A percentile compares a stretch with the other conserved stretches of the same genome.
Evolutionary conservation across 2,329 filamentous ascomycete genomes (phyloP).

Genomic region (Botrytis porri): DNA sequence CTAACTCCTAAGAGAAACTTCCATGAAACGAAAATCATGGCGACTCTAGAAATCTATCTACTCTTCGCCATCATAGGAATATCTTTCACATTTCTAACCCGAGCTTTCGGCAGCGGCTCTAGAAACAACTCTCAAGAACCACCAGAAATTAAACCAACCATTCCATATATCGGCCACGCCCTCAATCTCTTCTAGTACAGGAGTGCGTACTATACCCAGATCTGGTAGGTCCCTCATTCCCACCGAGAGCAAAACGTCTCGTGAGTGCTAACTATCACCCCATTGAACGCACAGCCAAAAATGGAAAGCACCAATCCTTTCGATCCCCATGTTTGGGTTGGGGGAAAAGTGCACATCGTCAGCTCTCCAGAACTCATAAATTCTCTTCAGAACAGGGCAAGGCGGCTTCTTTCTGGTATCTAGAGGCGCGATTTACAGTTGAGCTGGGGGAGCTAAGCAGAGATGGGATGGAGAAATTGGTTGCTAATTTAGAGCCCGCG

Average conservation of each 20-base stretch:
- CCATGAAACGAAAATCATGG: background rate
- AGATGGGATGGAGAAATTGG: background rate
- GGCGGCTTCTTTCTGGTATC: background rate
- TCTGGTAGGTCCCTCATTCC: background rate
- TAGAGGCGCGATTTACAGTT: background rate
- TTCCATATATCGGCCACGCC: slow-evolving; percentile 14
- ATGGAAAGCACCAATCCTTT: slow-evolving; percentile 7
- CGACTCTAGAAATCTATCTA: background rate
- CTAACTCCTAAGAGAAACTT: background rate
- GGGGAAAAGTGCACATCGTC: background rate
- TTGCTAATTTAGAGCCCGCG: background rate
- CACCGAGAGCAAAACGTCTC: background rate
- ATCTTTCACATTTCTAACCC: background rate
- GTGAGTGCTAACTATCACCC: background rate
- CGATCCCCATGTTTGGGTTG: slow-evolving; percentile 12
- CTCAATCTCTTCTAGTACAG: slow-evolving; percentile 6
- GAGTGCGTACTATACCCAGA: slow-evolving; percentile 2
- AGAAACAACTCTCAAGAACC: background rate
- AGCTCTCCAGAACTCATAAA: background rate
- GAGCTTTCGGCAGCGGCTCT: background rate
- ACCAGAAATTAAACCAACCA: background rate
- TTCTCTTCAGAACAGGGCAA: slow-evolving; percentile 7
- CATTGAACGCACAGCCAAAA: background rate
- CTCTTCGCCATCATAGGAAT: background rate
- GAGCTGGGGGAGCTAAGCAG: background rate